Percentiles rank a stretch among this genome's conserved stretches.
These are phyloP conservation scores for Podospora australis DNA, from an alignment of 495 filamentous ascomycete genomes.

Conservation along the genomic window DNA sequence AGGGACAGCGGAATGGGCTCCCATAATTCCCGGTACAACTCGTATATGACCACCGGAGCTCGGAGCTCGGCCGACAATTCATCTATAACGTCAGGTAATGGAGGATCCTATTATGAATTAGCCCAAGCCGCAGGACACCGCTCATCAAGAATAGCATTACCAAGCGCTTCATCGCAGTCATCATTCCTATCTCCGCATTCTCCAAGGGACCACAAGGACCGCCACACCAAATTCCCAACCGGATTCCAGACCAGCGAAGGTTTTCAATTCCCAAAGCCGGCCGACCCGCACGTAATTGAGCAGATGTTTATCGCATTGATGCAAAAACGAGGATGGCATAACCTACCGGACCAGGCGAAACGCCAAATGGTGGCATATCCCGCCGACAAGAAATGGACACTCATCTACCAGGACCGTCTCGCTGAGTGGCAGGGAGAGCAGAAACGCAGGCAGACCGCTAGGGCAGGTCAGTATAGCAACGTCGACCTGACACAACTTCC, in stretches of 20 bases:
- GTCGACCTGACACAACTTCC: conserved; percentile 60
- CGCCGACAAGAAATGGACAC: conserved; percentile 90
- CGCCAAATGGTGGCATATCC: conserved; percentile 95
- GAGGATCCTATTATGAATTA: conserved; percentile 63
- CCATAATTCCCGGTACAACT: conserved; percentile 55
- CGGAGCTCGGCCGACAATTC: conserved; percentile 40
- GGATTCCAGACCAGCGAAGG: conserved; percentile 49
- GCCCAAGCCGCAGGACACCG: conserved; percentile 59
- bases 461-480: conserved; percentile 53
- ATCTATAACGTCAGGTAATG: conserved; percentile 61
- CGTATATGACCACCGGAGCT: conserved; percentile 50
- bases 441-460: conserved; percentile 69
- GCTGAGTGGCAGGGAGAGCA: conserved; percentile 92
- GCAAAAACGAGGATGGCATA: conserved; percentile 96
- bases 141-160: conserved; percentile 51
- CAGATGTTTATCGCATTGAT: conserved; percentile 87
- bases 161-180: conserved; percentile 44
- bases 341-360: conserved; percentile 89
- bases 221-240: conserved; percentile 42
- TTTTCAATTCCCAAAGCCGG: conserved; percentile 60
- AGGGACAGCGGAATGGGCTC: conserved; percentile 44
- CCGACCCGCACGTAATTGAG: conserved; percentile 84
- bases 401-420: conserved; percentile 91
- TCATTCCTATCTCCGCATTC: conserved; percentile 41
- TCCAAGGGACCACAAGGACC: conserved; percentile 39